A percentile compares a stretch with the other conserved stretches of the same genome.
Evolutionary conservation across 1,284 basidiomycete genomes (phyloP).

Genomic region (Cutaneotrichosporon dermatis): DNA sequence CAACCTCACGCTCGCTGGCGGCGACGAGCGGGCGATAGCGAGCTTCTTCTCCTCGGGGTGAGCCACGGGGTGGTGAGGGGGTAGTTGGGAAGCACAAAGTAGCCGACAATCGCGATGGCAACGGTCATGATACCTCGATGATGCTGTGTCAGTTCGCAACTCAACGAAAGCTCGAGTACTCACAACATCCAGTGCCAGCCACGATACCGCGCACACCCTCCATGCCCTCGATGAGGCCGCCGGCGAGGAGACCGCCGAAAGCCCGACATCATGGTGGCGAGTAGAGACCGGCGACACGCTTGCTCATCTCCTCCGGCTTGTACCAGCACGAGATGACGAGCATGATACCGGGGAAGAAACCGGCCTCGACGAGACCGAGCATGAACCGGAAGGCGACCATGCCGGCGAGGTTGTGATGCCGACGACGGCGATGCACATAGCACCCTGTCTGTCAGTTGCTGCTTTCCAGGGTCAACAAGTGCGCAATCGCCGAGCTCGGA

Average conservation of each 20-base stretch:
- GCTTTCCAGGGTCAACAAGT: no score
- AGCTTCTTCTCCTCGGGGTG: slow-evolving; percentile 21
- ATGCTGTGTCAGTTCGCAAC: slow-evolving; percentile 15
- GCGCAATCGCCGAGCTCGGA: no score
- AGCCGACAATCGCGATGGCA: slow-evolving; percentile 33
- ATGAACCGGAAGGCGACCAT: slow-evolving; percentile 25
- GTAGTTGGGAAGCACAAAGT: slow-evolving; percentile 44
- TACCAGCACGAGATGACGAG: slow-evolving; percentile 17
- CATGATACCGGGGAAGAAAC: slow-evolving; percentile 44
- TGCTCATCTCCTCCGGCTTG: slow-evolving; percentile 27
- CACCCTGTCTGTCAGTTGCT: slow-evolving; percentile 8
- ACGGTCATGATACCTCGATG: slow-evolving; percentile 45
- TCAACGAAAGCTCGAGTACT: no score
- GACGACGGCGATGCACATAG: slow-evolving; percentile 20
- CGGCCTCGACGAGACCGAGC: slow-evolving; percentile 34
- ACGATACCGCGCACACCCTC: slow-evolving; percentile 27
- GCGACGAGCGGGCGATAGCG: slow-evolving; percentile 9
- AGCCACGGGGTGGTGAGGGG: slow-evolving; percentile 36
- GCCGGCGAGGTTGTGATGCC: slow-evolving; percentile 13
- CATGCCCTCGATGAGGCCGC: slow-evolving; percentile 37
- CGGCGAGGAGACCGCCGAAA: slow-evolving; percentile 42
- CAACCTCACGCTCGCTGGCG: slow-evolving; percentile 6
- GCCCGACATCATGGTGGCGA: slow-evolving; percentile 42
- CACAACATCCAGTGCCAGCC: slow-evolving; percentile 45
- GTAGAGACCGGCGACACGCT: slow-evolving; percentile 37